phyloP scores from a whole-genome alignment of 768 basidiomycete genomes.

The Boletus bicolor region DNA sequence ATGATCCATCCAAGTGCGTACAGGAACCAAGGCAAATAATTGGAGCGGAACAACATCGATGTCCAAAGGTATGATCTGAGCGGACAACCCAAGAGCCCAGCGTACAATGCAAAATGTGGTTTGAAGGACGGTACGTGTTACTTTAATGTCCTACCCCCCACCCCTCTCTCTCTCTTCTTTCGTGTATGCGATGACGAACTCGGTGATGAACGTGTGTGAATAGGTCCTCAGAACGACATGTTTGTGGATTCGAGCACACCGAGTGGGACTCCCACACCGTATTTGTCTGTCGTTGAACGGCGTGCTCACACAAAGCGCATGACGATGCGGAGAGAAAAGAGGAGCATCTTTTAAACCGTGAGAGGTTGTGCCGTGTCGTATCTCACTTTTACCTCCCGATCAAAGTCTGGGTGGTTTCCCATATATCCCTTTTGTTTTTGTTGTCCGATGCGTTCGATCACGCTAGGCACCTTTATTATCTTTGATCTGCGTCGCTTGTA shows the following conservation, averaged over 20 bases:
- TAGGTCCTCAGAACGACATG: constrained; percentile 20
- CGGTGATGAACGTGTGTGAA: neutral
- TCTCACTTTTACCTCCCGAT: neutral
- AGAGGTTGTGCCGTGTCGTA: too few species aligned
- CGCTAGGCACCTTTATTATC: neutral
- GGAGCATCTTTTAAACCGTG: neutral
- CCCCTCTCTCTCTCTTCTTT: neutral
- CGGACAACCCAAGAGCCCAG: neutral
- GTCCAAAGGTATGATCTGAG: neutral
- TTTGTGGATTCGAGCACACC: neutral
- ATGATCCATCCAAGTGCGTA: neutral
- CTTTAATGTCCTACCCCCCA: neutral
- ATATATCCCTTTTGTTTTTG: neutral
- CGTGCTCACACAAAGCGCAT: neutral
- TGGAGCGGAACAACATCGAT: constrained; percentile 6
- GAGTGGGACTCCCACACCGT: too few species aligned
- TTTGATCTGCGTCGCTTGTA: neutral
- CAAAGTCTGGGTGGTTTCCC: too few species aligned
- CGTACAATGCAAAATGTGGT: constrained; percentile 15
- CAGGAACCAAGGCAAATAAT: constrained; percentile 9
- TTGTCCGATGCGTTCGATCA: neutral
- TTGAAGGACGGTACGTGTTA: constrained; percentile 7
- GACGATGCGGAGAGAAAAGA: neutral
- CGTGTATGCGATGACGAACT: neutral
- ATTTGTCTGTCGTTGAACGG: too few species aligned